Evolutionary conservation across 2,329 filamentous ascomycete species (phyloP), one percentile per base, ranked within the genome.

Genomic region (Xylariaceae sp.): DNA sequence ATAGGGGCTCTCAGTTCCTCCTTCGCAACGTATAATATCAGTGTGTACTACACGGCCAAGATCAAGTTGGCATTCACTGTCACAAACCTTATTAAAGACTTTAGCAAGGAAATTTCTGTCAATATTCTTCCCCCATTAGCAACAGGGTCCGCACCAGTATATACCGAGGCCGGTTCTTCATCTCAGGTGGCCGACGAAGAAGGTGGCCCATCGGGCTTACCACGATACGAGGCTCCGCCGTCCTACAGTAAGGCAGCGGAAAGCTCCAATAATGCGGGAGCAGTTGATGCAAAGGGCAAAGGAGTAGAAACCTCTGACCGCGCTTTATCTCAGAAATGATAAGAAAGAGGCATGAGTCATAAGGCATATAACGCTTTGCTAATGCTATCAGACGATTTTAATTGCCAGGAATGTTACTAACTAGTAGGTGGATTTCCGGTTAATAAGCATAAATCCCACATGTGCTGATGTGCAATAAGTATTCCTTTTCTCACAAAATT

Each of bases 11-110:
- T 47, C 2, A 12, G 12, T 21, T 37, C 50, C 3, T 36, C 47
- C 3, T 53, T 50, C 36, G 21, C 42, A 4, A 53, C 50, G 23
- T 46, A 36, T 21, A 50, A 53, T 34, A 53, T 53, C 27, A 22
- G 36, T 1, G 22, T 27, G 8, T 7, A 32, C 6, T 45, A 53
- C 21, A 33, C 25, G 3, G 6, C 39, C 10, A 41, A 43, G 27
- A 22, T 53, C 5, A 42, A 19, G 7, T 38, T 53, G 16, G 47
- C 21, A 5, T 48, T 53, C 16, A 33, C 40, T 16, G 6, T 53
- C 27, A 38, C 47, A 5, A 42, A 32, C 2, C 45, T 45, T 14
- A 5, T 29, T 8, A 44, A 44, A 11, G 7, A 42, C 1, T 20
- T 48, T 19, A 16, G 44, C 5, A 25, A 36, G 20, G 42, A 48